Percentiles rank a stretch among this genome's conserved stretches.
phyloP scores from a whole-genome alignment of 2,329 filamentous ascomycete genomes.

The Trichoderma sp. region DNA sequence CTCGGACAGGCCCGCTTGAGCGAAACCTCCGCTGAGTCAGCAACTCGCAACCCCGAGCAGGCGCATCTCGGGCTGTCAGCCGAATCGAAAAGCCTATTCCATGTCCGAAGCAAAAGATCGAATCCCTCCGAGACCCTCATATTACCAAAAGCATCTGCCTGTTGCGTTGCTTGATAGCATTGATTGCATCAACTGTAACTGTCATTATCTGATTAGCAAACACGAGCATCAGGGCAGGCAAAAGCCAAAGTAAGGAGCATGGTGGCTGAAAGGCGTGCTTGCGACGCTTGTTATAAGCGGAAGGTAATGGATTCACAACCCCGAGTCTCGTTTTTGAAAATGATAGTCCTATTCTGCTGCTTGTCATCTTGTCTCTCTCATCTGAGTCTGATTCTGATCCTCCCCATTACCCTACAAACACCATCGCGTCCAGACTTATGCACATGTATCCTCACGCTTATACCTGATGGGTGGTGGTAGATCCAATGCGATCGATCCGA shows the following conservation, averaged over 20 bases:
- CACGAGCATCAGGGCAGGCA: background rate
- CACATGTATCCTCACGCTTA: slow-evolving; percentile 5
- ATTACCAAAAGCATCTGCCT: background rate
- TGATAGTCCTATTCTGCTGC: background rate
- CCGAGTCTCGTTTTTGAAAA: background rate
- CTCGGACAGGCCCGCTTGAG: slow-evolving; percentile 12
- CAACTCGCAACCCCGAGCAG: background rate
- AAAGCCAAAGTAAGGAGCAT: slow-evolving; percentile 7
- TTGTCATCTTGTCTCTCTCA: background rate
- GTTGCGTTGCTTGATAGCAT: background rate
- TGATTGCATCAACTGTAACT: background rate
- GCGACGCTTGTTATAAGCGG: slow-evolving; percentile 49
- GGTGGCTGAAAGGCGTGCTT: slow-evolving; percentile 34
- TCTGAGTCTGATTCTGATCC: background rate
- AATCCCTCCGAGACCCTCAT: slow-evolving; percentile 1
- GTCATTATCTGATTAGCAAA: background rate
- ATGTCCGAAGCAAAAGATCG: background rate
- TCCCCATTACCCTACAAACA: background rate
- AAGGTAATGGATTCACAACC: slow-evolving; percentile 38
- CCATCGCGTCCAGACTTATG: background rate
- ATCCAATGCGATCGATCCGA: slow-evolving; percentile 49
- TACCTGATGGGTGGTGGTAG: slow-evolving; percentile 28
- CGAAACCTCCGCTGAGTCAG: slow-evolving; percentile 16
- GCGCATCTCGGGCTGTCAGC: background rate
- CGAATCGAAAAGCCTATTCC: background rate